Percentiles rank a stretch among this genome's conserved stretches.
These are phyloP conservation scores for Aspergillus sp. DNA, from an alignment of 2,329 filamentous ascomycete genomes.

Conservation along the genomic window DNA sequence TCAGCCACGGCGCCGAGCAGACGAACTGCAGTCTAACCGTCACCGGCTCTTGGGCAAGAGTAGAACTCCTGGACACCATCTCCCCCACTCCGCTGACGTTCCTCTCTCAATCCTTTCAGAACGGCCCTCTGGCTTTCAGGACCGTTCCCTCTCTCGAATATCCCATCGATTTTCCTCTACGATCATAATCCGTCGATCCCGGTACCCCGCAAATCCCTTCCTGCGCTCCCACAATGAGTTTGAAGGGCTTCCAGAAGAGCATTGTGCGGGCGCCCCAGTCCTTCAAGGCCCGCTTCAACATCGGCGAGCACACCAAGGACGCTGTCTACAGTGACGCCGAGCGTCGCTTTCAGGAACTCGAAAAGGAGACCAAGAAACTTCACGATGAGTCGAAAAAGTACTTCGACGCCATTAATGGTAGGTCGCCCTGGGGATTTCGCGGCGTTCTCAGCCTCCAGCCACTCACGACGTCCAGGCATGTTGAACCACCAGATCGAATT, in stretches of 20 bases:
- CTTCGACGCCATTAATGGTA: constrained; percentile 91
- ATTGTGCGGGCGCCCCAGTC: constrained; percentile 86
- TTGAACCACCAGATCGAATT: constrained; percentile 97
- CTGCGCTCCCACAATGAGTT: constrained; percentile 67
- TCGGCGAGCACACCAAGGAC: constrained; percentile 94
- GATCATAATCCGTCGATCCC: background rate
- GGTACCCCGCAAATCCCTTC: background rate
- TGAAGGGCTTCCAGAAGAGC: constrained; percentile 93
- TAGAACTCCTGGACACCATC: constrained; percentile 5
- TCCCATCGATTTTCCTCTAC: background rate
- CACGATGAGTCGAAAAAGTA: constrained; percentile 98
- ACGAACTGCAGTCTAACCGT: constrained; percentile 22
- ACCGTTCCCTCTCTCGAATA: background rate
- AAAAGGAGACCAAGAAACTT: constrained; percentile 92
- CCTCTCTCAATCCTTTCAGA: background rate
- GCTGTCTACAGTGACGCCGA: constrained; percentile 93
- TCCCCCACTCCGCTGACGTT: constrained; percentile 4
- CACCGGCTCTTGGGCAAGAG: constrained; percentile 15
- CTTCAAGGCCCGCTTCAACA: constrained; percentile 88
- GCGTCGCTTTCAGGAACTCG: constrained; percentile 87
- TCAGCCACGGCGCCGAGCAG: constrained; percentile 21
- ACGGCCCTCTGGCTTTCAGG: background rate
- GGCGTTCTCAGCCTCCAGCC: background rate
- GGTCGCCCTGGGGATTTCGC: background rate
- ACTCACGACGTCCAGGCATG: constrained; percentile 63